These are phyloP conservation scores for Salix dunnii DNA, from an alignment of 345 rosid genomes.

Conservation along the genomic window DNA sequence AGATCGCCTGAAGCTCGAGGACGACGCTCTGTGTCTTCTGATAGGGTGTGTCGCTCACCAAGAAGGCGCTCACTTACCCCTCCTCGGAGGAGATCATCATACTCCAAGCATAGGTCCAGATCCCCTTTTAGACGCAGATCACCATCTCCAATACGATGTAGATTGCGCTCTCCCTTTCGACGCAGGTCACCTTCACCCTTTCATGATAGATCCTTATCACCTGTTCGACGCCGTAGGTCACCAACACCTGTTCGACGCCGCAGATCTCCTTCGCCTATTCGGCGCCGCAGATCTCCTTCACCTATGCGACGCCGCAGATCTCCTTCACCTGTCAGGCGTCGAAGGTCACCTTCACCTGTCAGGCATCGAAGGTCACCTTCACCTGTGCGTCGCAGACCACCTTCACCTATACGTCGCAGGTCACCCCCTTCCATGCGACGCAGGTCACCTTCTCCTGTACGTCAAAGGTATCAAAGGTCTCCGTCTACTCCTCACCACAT, in stretches of 20 bases:
- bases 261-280: constrained; percentile 25
- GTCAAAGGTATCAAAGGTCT: constrained; percentile 31
- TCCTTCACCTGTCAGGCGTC: constrained; percentile 23
- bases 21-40: constrained; percentile 37
- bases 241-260: constrained; percentile 28
- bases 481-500: constrained; percentile 32
- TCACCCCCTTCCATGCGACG: constrained; percentile 7
- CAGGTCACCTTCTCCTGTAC: constrained; percentile 12
- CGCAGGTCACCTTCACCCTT: constrained; percentile 23
- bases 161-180: constrained; percentile 36
- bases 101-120: constrained; percentile 52
- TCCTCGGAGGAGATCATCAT: constrained; percentile 43
- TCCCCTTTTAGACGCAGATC: constrained; percentile 28
- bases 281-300: constrained; percentile 36
- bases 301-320: constrained; percentile 27
- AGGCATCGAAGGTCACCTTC: constrained; percentile 8
- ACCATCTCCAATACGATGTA: constrained; percentile 27
- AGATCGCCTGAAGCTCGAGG: constrained; percentile 46
- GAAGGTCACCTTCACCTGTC: constrained; percentile 37
- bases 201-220: constrained; percentile 4
- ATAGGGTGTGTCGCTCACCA: constrained; percentile 31
- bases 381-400: not conserved
- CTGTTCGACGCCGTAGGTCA: constrained; percentile 31
- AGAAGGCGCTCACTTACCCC: constrained; percentile 43
- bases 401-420: not conserved